Base-by-base conservation (phyloP, 768 basidiomycete genomes). In the Amanita pseudoporphyria region DNA sequence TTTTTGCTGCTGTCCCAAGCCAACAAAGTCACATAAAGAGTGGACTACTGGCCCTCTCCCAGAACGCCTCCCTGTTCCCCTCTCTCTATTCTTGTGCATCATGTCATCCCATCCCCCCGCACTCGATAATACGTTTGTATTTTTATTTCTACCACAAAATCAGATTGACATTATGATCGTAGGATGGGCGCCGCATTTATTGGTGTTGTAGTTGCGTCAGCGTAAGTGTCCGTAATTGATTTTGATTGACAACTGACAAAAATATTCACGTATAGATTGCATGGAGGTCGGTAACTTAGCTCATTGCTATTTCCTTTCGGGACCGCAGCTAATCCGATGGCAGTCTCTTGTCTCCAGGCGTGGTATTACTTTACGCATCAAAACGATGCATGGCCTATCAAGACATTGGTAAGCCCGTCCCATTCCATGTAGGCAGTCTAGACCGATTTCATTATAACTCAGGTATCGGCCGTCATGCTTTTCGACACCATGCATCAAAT, bases 351-450 rank as follows among this genome's bases (percentile, higher is more conserved):
- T 35, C 61, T 80, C 24, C 80, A 82, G 58, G 67, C 71, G 1
- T 78, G 70, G 68, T 78, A 73, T 53, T 82, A 81, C 55, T 79
- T 61, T 49, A 66, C 62, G 13, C 70, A 80, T 56, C 71, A 76
- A 46, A 65, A 61, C 21, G 79, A 81, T 57, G 56, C 61, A 21
- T 78, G 76, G 75, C 62, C 67, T 12, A 64, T 71, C 50, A 77
- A 72, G 55, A 46, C 60, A 9, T 58, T 80, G 21, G 79, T 79
- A 47, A 55, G 70, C 60, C 26, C 19, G 35, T 16, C 13, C 9
- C 18, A 41, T 16, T 31, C 10, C 14, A 14, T 9, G n/a, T n/a
- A n/a, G n/a, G n/a, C n/a, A n/a, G n/a, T n/a, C n/a, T n/a, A n/a
- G n/a, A 6, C n/a, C 26, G 12, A 10, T 9, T 13, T 40, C 6